Conservation (phyloP, 192 early-diverging fungal genomes). For the Backusella australiensis region DNA sequence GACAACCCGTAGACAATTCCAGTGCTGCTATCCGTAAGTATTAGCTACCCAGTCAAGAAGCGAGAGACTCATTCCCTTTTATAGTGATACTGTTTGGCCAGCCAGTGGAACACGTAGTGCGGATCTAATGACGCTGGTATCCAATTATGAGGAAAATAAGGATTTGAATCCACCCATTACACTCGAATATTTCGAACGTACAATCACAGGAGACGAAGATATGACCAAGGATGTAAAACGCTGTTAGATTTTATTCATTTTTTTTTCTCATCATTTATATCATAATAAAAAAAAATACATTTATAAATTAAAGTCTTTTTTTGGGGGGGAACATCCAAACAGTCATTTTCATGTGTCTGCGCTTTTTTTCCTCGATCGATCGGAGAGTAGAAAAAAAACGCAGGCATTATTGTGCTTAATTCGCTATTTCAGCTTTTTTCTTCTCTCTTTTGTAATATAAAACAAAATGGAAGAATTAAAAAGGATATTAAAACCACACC, state of each 20-base stretch:
- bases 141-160: conserved; percentile 15
- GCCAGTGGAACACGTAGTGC: conserved; percentile 22
- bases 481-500: conserved; percentile 23
- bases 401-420: background rate
- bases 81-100: conserved; percentile 27
- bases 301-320: background rate
- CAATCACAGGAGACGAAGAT: conserved; percentile 22
- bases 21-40: conserved; percentile 27
- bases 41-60: background rate
- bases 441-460: background rate
- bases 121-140: conserved; percentile 16
- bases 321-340: background rate
- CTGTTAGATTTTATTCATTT: background rate
- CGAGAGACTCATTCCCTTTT: background rate
- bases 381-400: background rate
- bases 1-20: conserved; percentile 22
- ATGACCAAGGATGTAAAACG: background rate
- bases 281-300: background rate
- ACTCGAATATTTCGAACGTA: conserved; percentile 17
- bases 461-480: conserved; percentile 1
- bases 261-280: background rate
- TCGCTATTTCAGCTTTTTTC: background rate
- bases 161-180: conserved; percentile 14
- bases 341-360: background rate
- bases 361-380: background rate